phyloP scores from a whole-genome alignment of 2,329 filamentous ascomycete species.

The Xylaria sp. region DNA sequence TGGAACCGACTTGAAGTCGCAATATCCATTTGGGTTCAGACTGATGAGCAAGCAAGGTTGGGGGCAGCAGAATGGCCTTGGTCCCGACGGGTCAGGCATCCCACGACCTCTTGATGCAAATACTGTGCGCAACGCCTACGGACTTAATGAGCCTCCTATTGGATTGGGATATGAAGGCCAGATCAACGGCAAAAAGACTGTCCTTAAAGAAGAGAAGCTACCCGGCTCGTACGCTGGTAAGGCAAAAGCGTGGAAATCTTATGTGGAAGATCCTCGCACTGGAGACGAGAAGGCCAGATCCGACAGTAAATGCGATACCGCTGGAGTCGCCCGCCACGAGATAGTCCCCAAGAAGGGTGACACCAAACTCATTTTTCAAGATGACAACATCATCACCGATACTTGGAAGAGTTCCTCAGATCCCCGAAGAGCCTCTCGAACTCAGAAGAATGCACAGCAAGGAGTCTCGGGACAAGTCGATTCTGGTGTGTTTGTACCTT shows the following conservation, averaged over 20 bases:
- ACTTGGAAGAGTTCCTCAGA: slow-evolving; percentile 16
- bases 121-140: neutral
- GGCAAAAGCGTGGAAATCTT: slow-evolving; percentile 14
- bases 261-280: slow-evolving; percentile 9
- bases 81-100: slow-evolving; percentile 29
- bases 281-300: slow-evolving; percentile 12
- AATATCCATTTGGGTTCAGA: slow-evolving; percentile 29
- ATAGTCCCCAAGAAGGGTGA: neutral
- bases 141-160: neutral
- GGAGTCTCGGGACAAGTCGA: neutral
- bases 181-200: neutral
- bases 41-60: slow-evolving; percentile 29
- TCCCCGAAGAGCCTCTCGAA: no score
- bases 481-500: neutral
- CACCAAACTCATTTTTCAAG: slow-evolving; percentile 5
- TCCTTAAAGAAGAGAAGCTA: neutral
- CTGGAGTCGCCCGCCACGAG: neutral
- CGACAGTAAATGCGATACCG: neutral
- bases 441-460: neutral
- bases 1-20: slow-evolving; percentile 8
- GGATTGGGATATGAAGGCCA: slow-evolving; percentile 3
- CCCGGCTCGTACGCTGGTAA: neutral
- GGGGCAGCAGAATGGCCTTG: slow-evolving; percentile 20
- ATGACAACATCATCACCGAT: slow-evolving; percentile 13
- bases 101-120: slow-evolving; percentile 23